Conservation (phyloP, 345 rosid species). For the Aquilaria yunnanensis region DNA sequence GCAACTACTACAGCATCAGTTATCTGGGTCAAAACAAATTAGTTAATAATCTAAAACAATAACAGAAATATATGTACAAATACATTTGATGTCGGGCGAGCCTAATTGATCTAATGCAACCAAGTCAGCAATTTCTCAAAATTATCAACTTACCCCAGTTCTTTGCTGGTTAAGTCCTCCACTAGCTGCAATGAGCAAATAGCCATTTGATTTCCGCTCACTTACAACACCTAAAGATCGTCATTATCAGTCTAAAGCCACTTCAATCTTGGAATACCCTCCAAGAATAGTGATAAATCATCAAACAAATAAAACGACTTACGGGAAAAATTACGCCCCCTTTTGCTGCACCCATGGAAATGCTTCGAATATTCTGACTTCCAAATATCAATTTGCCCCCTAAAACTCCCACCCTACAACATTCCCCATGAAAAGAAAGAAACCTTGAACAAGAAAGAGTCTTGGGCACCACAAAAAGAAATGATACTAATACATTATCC, state of each 20-base stretch:
- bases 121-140: not conserved
- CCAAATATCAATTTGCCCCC: conserved; percentile 77
- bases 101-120: conserved; percentile 1
- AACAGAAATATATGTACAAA: conserved; percentile 1
- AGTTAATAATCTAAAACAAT: conserved; percentile 11
- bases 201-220: conserved; percentile 72
- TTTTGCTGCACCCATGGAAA: conserved; percentile 79
- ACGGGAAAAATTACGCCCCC: conserved; percentile 65
- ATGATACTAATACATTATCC: not conserved
- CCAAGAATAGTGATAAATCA: not conserved
- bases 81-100: not conserved
- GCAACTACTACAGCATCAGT: conserved; percentile 98
- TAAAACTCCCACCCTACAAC: conserved; percentile 46
- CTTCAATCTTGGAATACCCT: not conserved
- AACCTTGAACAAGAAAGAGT: not conserved
- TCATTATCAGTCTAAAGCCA: conserved; percentile 12
- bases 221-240: conserved; percentile 52
- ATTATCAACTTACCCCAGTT: conserved; percentile 77
- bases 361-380: conserved; percentile 58
- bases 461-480: conserved; percentile 3
- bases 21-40: conserved; percentile 44
- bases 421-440: not conserved
- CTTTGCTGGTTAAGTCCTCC: conserved; percentile 99
- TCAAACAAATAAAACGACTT: conserved; percentile 18
- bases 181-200: conserved; percentile 95